These are phyloP conservation scores for Mayamaea pseudoterrestris DNA, from an alignment of 108 stramenopile genomes.

Conservation along the genomic window DNA sequence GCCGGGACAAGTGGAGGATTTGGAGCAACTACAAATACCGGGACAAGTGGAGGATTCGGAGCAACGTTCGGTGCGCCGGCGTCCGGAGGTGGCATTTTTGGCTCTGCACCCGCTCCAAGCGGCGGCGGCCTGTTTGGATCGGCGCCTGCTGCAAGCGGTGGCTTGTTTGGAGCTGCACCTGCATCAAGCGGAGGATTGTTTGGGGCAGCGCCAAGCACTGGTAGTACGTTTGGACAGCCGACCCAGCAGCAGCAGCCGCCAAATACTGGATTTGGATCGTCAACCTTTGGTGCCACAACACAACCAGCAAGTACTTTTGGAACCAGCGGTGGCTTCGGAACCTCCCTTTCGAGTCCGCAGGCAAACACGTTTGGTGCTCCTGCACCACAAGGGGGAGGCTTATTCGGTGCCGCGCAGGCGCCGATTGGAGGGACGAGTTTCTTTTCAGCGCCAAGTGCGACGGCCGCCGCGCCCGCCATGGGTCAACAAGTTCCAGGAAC, in stretches of 20 bases:
- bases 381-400: slow-evolving; percentile 28
- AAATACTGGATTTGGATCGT: slow-evolving; percentile 19
- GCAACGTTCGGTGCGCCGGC: slow-evolving; percentile 19
- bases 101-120: slow-evolving; percentile 32
- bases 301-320: slow-evolving; percentile 14
- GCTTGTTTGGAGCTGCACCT: slow-evolving; percentile 31
- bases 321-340: slow-evolving; percentile 16
- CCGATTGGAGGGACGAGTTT: slow-evolving; percentile 10
- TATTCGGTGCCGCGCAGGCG: slow-evolving; percentile 32
- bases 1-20: too few relatives aligned
- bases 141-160: slow-evolving; percentile 57
- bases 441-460: slow-evolving; percentile 20
- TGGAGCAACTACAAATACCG: too few relatives aligned
- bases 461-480: slow-evolving; percentile 31
- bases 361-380: slow-evolving; percentile 41
- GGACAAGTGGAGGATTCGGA: slow-evolving; percentile 15
- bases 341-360: slow-evolving; percentile 22
- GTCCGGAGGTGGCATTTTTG: slow-evolving; percentile 24
- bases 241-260: slow-evolving; percentile 9
- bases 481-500: slow-evolving; percentile 18
- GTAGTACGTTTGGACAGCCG: slow-evolving; percentile 8
- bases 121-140: slow-evolving; percentile 31
- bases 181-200: slow-evolving; percentile 19
- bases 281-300: slow-evolving; percentile 25
- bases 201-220: slow-evolving; percentile 1